Percentiles rank a stretch among this genome's conserved stretches.
phyloP scores from a whole-genome alignment of 345 rosid species.

The Arabis alpina region DNA sequence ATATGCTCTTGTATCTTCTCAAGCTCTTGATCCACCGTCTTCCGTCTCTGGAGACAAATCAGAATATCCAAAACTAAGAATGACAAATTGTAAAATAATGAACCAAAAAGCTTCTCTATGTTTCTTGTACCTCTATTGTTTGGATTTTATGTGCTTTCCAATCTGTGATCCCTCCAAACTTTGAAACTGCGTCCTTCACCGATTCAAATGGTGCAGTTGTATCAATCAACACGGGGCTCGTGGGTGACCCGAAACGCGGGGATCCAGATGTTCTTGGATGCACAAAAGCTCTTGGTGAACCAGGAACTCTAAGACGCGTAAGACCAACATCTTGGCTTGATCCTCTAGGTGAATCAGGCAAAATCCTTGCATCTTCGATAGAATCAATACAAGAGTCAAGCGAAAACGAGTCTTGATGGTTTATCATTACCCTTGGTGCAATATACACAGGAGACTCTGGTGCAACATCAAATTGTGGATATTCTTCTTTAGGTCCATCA shows the following conservation, averaged over 20 bases:
- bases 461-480: background rate
- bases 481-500: background rate
- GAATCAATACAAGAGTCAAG: constrained; percentile 20
- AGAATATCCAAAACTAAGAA: background rate
- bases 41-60: constrained; percentile 56
- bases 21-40: constrained; percentile 76
- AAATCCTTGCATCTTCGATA: constrained; percentile 40
- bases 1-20: constrained; percentile 71
- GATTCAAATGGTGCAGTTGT: constrained; percentile 93
- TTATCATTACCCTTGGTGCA: constrained; percentile 38
- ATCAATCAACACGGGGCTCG: constrained; percentile 55
- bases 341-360: constrained; percentile 25
- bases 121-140: constrained; percentile 69
- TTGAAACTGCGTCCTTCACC: constrained; percentile 92
- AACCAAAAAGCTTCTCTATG: background rate
- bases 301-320: constrained; percentile 42
- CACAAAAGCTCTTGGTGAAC: constrained; percentile 41
- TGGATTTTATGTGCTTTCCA: constrained; percentile 94
- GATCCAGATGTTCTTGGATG: constrained; percentile 35
- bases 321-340: constrained; percentile 30
- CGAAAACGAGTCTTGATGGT: constrained; percentile 37
- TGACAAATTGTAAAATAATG: background rate
- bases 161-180: constrained; percentile 94
- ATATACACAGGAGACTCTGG: constrained; percentile 30
- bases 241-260: constrained; percentile 39